A percentile compares a stretch with the other conserved stretches of the same genome.
These are phyloP conservation scores for Podochytrium sp. DNA, from an alignment of 192 early-diverging fungal genomes.

Conservation along the genomic window DNA sequence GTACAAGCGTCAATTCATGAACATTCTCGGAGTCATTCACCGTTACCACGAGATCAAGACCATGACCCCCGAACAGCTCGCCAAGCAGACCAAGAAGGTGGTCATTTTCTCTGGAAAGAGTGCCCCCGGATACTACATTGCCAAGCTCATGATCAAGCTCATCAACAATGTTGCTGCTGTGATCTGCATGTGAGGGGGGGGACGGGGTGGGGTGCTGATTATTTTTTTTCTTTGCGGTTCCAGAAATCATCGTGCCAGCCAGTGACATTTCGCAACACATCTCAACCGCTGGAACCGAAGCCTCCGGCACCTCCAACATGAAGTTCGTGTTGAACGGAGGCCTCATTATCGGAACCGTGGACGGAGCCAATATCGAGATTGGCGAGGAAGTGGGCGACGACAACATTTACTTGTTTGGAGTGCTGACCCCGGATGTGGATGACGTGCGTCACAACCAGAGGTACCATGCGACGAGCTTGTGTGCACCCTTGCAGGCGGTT, in stretches of 20 bases:
- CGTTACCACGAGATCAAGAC: conserved; percentile 86
- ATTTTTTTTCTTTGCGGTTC: not conserved
- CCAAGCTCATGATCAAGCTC: conserved; percentile 98
- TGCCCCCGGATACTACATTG: conserved; percentile 98
- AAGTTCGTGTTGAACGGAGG: conserved; percentile 99
- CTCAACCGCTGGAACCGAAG: conserved; percentile 96
- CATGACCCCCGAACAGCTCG: conserved; percentile 70
- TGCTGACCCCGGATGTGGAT: conserved; percentile 87
- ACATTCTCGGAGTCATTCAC: conserved; percentile 94
- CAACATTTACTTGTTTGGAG: conserved; percentile 98
- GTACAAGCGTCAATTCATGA: conserved; percentile 99
- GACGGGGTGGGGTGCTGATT: not conserved
- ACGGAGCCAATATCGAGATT: conserved; percentile 99
- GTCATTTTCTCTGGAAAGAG: conserved; percentile 97
- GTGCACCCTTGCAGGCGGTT: conserved; percentile 79
- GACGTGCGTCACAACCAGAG: conserved; percentile 91
- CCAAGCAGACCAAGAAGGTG: conserved; percentile 77
- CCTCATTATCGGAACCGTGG: conserved; percentile 95
- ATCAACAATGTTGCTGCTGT: conserved; percentile 92
- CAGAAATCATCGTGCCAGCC: conserved; percentile 92
- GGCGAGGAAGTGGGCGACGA: conserved; percentile 94
- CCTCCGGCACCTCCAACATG: conserved; percentile 99
- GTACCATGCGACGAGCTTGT: conserved; percentile 78
- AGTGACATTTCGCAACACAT: conserved; percentile 99
- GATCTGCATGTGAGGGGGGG: conserved; percentile 57